Conservation (phyloP, 495 filamentous ascomycete species). For the Articulospora tetracladia region DNA sequence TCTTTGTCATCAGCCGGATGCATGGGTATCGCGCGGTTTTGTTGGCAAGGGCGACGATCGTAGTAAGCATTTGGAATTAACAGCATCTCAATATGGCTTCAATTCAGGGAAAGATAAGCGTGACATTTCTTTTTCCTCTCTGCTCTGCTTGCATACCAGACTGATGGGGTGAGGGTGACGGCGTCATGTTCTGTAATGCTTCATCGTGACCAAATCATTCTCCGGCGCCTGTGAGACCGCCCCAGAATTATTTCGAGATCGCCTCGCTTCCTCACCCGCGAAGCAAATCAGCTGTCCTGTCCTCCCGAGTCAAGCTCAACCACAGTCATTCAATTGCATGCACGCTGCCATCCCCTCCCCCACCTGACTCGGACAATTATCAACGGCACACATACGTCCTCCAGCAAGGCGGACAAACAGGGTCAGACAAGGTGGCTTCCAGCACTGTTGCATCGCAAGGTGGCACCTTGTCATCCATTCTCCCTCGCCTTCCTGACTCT, state of each 20-base stretch:
- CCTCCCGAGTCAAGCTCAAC: background rate
- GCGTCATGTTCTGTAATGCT: background rate
- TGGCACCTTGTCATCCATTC: constrained; percentile 42
- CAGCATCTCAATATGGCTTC: background rate
- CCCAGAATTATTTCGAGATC: background rate
- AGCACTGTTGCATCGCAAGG: constrained; percentile 31
- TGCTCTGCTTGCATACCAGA: background rate
- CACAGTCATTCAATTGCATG: background rate
- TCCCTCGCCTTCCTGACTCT: constrained; percentile 39
- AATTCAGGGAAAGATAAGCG: background rate
- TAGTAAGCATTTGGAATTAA: constrained; percentile 15
- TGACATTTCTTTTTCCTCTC: background rate
- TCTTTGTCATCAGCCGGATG: too few relatives aligned
- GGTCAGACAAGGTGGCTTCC: constrained; percentile 1
- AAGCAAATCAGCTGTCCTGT: background rate
- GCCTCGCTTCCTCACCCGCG: background rate
- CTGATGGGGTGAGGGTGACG: too few relatives aligned
- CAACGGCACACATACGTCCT: constrained; percentile 8
- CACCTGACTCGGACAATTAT: constrained; percentile 10
- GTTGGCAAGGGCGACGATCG: background rate
- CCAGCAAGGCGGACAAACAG: constrained; percentile 2
- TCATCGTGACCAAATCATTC: background rate
- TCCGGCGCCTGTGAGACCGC: background rate
- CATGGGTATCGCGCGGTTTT: too few relatives aligned
- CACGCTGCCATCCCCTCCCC: background rate